phyloP scores from a whole-genome alignment of 2,329 filamentous ascomycete species.

The Colletotrichum trifolii region DNA sequence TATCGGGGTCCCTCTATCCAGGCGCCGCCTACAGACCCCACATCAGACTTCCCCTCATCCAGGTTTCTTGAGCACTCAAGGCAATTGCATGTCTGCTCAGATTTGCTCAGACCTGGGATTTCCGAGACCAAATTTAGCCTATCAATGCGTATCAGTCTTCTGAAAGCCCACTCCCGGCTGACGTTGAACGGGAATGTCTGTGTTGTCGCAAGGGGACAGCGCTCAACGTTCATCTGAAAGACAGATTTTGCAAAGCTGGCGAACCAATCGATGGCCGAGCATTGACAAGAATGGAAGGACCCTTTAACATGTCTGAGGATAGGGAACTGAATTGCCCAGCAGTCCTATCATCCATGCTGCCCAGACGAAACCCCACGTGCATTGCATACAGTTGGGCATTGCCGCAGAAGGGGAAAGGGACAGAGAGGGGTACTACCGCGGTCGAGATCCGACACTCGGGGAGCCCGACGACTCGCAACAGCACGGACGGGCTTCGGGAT shows the following conservation, averaged over 20 bases:
- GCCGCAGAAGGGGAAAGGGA: not conserved
- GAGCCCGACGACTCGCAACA: conserved; percentile 19
- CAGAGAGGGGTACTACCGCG: not conserved
- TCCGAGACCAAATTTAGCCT: conserved; percentile 8
- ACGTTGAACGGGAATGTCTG: conserved; percentile 4
- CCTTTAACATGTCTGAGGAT: conserved; percentile 12
- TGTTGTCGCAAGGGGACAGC: not conserved
- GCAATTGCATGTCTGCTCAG: not conserved
- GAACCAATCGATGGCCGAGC: conserved; percentile 26
- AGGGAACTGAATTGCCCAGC: not conserved
- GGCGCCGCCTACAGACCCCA: conserved; percentile 13
- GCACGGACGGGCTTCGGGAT: conserved; percentile 19
- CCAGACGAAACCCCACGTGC: conserved; percentile 13
- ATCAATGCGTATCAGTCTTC: conserved; percentile 6
- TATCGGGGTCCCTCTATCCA: conserved; percentile 8
- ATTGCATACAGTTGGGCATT: conserved; percentile 2
- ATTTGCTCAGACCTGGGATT: conserved; percentile 23
- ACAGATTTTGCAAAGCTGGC: not conserved
- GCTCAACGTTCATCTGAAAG: conserved; percentile 26
- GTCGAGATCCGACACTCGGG: conserved; percentile 20
- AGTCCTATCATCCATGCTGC: not conserved
- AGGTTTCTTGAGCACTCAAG: conserved; percentile 8
- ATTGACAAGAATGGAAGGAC: conserved; percentile 25
- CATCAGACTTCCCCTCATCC: not conserved
- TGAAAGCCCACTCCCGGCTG: conserved; percentile 16